Conservation (phyloP, 2,329 filamentous ascomycete species). For the Cytospora piceae region DNA sequence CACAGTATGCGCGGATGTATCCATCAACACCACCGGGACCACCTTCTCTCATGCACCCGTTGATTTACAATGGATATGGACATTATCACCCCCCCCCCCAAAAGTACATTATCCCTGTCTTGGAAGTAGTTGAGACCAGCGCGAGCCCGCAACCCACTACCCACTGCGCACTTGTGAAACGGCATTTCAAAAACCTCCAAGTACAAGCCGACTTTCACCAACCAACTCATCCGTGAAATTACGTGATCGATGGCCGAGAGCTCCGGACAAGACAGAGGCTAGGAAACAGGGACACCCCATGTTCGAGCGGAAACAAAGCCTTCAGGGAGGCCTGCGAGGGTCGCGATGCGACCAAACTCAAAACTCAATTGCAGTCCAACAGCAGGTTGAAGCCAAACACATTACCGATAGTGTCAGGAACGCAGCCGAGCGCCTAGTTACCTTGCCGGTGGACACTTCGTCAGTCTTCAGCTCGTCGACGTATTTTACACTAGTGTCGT, state of each 20-base stretch:
- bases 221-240: conserved; percentile 6
- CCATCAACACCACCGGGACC: not conserved
- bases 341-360: not conserved
- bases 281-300: conserved; percentile 22
- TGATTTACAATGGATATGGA: conserved; percentile 8
- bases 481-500: not conserved
- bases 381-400: not conserved
- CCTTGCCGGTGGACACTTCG: not conserved
- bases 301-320: conserved; percentile 7
- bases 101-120: not conserved
- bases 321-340: not conserved
- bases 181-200: not conserved
- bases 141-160: not conserved
- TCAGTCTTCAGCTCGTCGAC: not conserved
- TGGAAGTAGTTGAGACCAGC: conserved; percentile 7
- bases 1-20: not conserved
- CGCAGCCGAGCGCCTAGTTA: not conserved
- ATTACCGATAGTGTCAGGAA: not conserved
- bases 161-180: not conserved
- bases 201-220: conserved; percentile 18
- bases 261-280: conserved; percentile 6
- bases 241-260: conserved; percentile 23
- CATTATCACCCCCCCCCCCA: conserved; percentile 13
- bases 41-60: conserved; percentile 17
- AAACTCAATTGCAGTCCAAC: conserved; percentile 18